Percentiles rank a stretch among this genome's conserved stretches.
phyloP scores from a whole-genome alignment of 257 asterid species.

The Eucommia ulmoides region DNA sequence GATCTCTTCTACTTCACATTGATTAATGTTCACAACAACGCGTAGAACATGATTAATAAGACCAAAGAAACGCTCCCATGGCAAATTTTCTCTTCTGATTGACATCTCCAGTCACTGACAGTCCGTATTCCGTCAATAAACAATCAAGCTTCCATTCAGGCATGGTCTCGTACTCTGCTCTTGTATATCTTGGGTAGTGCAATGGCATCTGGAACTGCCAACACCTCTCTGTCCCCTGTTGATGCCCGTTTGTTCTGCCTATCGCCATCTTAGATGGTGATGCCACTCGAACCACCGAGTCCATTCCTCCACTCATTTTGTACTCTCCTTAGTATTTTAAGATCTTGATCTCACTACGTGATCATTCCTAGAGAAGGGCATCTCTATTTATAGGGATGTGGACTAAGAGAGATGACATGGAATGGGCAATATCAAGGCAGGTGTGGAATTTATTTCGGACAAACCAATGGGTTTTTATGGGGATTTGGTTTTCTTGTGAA shows the following conservation, averaged over 20 bases:
- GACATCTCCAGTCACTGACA: constrained; percentile 12
- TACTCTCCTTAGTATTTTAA: neutral
- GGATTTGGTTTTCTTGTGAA: neutral
- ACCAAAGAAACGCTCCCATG: constrained; percentile 22
- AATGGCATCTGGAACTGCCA: constrained; percentile 23
- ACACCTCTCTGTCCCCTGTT: constrained; percentile 18
- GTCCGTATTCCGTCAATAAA: constrained; percentile 13
- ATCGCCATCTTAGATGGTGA: constrained; percentile 8
- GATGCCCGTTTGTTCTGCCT: constrained; percentile 5
- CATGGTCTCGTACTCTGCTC: constrained; percentile 16
- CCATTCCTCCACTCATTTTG: constrained; percentile 18
- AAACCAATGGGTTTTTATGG: neutral
- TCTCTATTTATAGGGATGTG: constrained; percentile 18
- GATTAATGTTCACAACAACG: no score
- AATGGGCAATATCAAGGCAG: constrained; percentile 19
- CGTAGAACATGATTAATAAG: neutral
- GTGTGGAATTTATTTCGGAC: constrained; percentile 18
- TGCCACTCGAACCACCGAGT: constrained; percentile 28
- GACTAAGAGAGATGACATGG: constrained; percentile 1
- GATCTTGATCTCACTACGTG: neutral
- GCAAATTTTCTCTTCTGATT: constrained; percentile 16
- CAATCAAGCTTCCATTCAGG: no score
- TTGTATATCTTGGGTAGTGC: constrained; percentile 15
- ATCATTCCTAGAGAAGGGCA: neutral
- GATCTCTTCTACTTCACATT: no score